Percentiles rank a stretch among this genome's conserved stretches.
Conservation (phyloP, 2,329 filamentous ascomycete genomes). For the Colletotrichum viniferum region DNA sequence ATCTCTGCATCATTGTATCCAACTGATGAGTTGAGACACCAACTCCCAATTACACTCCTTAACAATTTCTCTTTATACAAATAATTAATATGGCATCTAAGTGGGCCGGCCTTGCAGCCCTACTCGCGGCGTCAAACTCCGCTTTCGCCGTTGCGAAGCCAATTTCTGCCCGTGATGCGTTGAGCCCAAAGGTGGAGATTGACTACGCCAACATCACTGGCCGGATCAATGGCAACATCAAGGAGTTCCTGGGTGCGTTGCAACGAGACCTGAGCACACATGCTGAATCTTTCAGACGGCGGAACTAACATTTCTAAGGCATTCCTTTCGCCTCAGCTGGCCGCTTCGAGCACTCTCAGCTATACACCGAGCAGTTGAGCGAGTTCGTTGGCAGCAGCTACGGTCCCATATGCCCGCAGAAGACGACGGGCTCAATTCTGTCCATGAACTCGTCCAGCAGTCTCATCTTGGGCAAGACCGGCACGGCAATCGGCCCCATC, state of each 20-base stretch:
- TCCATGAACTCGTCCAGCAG: not conserved
- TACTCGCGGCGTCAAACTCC: not conserved
- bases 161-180: not conserved
- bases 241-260: not conserved
- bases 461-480: not conserved
- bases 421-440: not conserved
- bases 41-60: not conserved
- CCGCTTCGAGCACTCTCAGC: slow-evolving; percentile 2
- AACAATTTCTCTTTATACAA: not conserved
- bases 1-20: not conserved
- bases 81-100: not conserved
- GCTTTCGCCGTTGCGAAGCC: not conserved
- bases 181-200: not conserved
- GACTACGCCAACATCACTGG: not conserved
- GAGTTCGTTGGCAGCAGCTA: not conserved
- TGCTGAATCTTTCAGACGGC: fast-evolving
- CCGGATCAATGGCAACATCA: not conserved
- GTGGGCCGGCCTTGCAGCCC: not conserved
- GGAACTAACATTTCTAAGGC: not conserved
- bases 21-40: not conserved
- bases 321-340: slow-evolving; percentile 4
- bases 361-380: not conserved
- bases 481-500: not conserved
- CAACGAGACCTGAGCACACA: fast-evolving
- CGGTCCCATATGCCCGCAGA: slow-evolving; percentile 4